Evolutionary conservation across 2,329 filamentous ascomycete genomes (phyloP).

Genomic region (Ophiostoma sp.): DNA sequence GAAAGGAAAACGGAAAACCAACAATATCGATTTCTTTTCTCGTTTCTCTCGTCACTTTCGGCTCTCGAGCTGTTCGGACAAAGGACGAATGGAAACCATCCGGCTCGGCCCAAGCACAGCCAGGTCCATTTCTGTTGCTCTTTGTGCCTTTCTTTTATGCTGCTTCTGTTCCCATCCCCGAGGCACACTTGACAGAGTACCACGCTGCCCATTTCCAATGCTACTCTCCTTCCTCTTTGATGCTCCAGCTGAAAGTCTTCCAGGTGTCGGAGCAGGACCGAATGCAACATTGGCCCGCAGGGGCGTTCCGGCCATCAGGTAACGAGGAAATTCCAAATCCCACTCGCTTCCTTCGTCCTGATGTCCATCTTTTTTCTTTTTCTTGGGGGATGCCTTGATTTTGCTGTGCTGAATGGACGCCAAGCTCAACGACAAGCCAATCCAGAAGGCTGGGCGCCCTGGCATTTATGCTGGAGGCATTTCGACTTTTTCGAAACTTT

Average conservation of each 20-base stretch:
- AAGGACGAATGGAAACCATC: background rate
- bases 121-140: background rate
- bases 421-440: background rate
- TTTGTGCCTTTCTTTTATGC: background rate
- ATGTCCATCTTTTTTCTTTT: background rate
- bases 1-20: background rate
- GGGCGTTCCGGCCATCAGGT: conserved; percentile 12
- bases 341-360: background rate
- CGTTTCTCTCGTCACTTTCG: background rate
- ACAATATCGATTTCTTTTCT: background rate
- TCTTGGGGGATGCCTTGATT: background rate
- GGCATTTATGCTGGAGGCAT: background rate
- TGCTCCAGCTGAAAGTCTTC: background rate
- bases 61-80: background rate
- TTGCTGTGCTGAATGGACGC: background rate
- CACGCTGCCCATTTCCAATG: background rate
- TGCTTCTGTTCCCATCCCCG: background rate
- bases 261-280: background rate
- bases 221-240: conserved; percentile 12
- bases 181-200: background rate
- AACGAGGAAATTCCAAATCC: background rate
- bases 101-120: background rate
- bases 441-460: background rate
- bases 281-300: conserved; percentile 18
- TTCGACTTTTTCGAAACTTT: too few species aligned